Percentiles rank a stretch among this genome's conserved stretches.
Evolutionary conservation across 495 filamentous ascomycete species (phyloP).

Genomic region (Trichoderma erinaceum): DNA sequence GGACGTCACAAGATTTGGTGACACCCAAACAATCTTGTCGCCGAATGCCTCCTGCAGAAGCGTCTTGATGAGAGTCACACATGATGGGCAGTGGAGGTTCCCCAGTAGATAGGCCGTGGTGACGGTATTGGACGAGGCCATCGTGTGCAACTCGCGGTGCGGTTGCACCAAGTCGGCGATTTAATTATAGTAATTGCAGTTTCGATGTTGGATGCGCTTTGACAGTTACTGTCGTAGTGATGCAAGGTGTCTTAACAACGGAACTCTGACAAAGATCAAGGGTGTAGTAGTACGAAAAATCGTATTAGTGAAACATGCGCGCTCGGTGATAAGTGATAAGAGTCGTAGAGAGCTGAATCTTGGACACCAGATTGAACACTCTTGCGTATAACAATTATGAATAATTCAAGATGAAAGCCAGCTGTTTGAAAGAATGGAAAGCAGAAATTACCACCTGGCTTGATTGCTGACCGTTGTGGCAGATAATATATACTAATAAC

Average conservation of each 20-base stretch:
- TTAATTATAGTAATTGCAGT: neutral
- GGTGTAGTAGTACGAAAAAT: no score
- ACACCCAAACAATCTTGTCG: constrained; percentile 42
- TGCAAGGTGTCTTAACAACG: no score
- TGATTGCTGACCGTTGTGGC: neutral
- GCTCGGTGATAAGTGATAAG: no score
- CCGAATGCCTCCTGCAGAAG: constrained; percentile 35
- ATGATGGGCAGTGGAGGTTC: constrained; percentile 60
- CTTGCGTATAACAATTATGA: no score
- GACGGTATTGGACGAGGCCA: constrained; percentile 18
- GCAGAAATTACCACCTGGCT: neutral
- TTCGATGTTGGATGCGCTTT: neutral
- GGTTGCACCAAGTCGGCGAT: neutral
- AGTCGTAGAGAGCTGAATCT: no score
- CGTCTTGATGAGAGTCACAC: constrained; percentile 49
- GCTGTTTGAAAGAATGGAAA: neutral
- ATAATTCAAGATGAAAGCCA: neutral
- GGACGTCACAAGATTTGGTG: constrained; percentile 51
- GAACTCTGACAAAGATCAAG: no score
- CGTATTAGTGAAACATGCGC: no score
- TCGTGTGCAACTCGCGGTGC: neutral
- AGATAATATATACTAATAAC: neutral
- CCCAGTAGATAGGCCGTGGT: constrained; percentile 46
- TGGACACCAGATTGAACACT: no score
- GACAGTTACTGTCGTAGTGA: neutral